Percentiles rank a stretch among this genome's conserved stretches.
Evolutionary conservation across 1,284 basidiomycete genomes (phyloP).

Genomic region (Microbotryum silenes-acaulis): DNA sequence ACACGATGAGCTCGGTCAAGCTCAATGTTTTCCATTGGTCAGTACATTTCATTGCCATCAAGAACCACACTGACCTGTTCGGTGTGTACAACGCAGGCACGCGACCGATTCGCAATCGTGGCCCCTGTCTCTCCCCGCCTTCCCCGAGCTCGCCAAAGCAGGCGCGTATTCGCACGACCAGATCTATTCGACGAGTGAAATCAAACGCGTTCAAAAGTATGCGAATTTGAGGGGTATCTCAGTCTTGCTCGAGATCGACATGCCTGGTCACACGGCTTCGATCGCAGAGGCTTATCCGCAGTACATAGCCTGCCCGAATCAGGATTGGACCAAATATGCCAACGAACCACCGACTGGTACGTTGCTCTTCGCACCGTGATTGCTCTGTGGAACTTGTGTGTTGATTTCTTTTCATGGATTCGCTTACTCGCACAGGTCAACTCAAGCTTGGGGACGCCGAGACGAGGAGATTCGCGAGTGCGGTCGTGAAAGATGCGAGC

Average conservation of each 20-base stretch:
- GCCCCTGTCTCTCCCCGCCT: constrained; percentile 55
- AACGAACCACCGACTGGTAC: constrained; percentile 72
- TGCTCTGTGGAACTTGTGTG: constrained; percentile 44
- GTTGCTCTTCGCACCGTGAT: constrained; percentile 55
- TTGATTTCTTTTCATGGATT: too few relatives aligned
- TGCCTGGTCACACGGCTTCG: constrained; percentile 68
- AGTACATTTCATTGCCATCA: too few relatives aligned
- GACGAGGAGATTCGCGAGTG: constrained; percentile 2
- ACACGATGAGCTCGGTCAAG: constrained; percentile 82
- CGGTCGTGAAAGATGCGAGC: constrained; percentile 36
- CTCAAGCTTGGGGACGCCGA: constrained; percentile 6
- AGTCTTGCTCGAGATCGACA: constrained; percentile 63
- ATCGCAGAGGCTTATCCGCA: constrained; percentile 62
- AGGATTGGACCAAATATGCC: constrained; percentile 14
- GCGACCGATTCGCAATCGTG: constrained; percentile 51
- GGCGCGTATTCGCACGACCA: constrained; percentile 59
- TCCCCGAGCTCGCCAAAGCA: constrained; percentile 53
- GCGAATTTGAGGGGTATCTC: constrained; percentile 71
- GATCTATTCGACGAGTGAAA: constrained; percentile 56
- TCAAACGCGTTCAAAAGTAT: constrained; percentile 59
- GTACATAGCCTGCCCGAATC: constrained; percentile 57
- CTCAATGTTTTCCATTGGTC: constrained; percentile 43
- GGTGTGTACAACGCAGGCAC: constrained; percentile 10
- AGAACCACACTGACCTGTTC: background rate
- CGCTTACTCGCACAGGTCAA: constrained; percentile 4